Conservation (phyloP, 352 stramenopile genomes). For the Blastocystis sp. region DNA sequence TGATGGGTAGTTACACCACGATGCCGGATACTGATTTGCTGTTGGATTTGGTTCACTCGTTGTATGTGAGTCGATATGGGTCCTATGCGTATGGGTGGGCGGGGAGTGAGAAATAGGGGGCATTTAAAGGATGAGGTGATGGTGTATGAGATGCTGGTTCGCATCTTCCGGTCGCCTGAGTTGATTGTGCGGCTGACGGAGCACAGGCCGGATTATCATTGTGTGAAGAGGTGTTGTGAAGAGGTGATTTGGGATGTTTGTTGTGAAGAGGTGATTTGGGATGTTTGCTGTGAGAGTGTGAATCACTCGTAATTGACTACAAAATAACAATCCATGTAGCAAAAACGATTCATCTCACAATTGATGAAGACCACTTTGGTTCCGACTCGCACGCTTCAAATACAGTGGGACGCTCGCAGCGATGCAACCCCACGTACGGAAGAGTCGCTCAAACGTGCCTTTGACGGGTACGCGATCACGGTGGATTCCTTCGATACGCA, state of each 20-base stretch:
- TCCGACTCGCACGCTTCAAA: too few relatives aligned
- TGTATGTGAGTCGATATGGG: neutral
- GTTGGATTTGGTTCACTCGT: slow-evolving; percentile 15
- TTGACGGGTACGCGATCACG: too few relatives aligned
- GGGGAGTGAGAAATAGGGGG: neutral
- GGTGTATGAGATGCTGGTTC: slow-evolving; percentile 8
- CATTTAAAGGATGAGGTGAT: slow-evolving; percentile 28
- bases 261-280: neutral
- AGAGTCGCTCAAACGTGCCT: too few relatives aligned
- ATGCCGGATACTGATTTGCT: slow-evolving; percentile 4
- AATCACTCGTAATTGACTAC: neutral
- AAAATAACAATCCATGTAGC: too few relatives aligned
- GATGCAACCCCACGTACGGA: too few relatives aligned
- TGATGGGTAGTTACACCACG: neutral
- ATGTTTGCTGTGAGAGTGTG: neutral
- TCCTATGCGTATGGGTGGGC: neutral
- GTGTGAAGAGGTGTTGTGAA: neutral
- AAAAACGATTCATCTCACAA: too few relatives aligned
- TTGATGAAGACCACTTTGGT: too few relatives aligned
- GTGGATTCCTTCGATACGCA: too few relatives aligned
- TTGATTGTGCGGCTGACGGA: slow-evolving; percentile 40
- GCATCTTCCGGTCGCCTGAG: slow-evolving; percentile 31
- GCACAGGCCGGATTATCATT: neutral
- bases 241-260: neutral
- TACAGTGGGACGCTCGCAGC: too few relatives aligned